Base-by-base conservation (phyloP, 2,329 filamentous ascomycete genomes). In the Xylariaceae sp. region DNA sequence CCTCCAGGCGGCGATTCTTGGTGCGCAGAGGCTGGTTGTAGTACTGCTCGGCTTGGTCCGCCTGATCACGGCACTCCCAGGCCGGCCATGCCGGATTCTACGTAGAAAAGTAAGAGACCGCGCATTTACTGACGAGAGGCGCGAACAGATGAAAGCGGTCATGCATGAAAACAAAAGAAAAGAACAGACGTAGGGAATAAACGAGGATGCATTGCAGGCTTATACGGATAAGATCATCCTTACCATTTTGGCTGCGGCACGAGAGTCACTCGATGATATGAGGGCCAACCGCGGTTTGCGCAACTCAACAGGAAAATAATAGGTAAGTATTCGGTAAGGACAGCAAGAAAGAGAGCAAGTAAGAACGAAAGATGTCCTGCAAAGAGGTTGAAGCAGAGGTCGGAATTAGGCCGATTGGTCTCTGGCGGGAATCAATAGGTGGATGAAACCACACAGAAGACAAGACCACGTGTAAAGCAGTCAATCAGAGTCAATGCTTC, bases 31-130 rank as follows among this genome's bases (percentile, higher is more conserved):
- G 80, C 37, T 76, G 71, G 37, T 81, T 77, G 67, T 79, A 82
- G 52, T 74, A 73, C 42, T 72, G 69, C 69, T 77, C 77, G 52
- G 80, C 78, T 69, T 77, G 75, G 35, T 83, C 80, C 60, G 80
- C 74, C 65, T 77, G 78, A 64, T 83, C 81, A 56, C 80, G 78
- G 58, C 77, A 78, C 65, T 83, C 80, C 77, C 77, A 80, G 3
- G 80, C 74, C 39, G 61, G 64, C 60, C 58, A 59, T 37, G 59
- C 45, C 13, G 62, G 30, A 53, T 62, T 61, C 61, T 64, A 53
- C 3, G 15, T 4, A 42, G 47, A n/a, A 4, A 44, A 51, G 39
- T 61, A 47, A 63, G 55, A n/a, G 42, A 7, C 23, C 5, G 23
- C 30, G 17, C 11, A 3, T 50, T 49, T 17, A 6, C 13, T 17